These are phyloP conservation scores for Salmacisia buchloeana DNA, from an alignment of 1,284 basidiomycete species.

Conservation along the genomic window DNA sequence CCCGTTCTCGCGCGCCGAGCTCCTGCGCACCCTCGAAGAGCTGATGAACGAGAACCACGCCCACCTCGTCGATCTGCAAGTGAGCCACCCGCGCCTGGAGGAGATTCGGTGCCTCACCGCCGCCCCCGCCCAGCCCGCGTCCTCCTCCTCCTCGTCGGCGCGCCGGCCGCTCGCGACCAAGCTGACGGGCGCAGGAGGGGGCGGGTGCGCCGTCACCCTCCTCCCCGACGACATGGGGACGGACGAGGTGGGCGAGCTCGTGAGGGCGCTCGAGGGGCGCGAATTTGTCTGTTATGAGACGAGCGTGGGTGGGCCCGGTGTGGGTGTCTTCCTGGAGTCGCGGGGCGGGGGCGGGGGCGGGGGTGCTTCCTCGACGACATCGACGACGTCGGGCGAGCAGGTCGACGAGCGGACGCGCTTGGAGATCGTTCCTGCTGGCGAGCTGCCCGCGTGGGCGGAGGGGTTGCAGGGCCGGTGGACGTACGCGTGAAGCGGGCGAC, in stretches of 20 bases:
- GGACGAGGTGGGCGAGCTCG: slow-evolving; percentile 22
- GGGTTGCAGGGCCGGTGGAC: background rate
- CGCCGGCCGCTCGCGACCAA: slow-evolving; percentile 71
- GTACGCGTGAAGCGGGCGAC: background rate
- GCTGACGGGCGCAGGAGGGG: slow-evolving; percentile 96
- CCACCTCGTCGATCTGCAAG: slow-evolving; percentile 80
- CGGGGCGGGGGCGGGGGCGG: slow-evolving; percentile 46
- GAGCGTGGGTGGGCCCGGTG: slow-evolving; percentile 82
- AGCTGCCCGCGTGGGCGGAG: background rate
- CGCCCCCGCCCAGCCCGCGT: no score
- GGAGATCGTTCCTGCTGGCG: background rate
- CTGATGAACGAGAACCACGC: slow-evolving; percentile 78
- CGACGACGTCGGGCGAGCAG: background rate
- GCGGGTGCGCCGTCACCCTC: slow-evolving; percentile 92
- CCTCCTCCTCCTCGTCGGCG: slow-evolving; percentile 16
- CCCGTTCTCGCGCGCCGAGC: background rate
- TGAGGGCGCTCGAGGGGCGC: slow-evolving; percentile 47
- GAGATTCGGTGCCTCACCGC: slow-evolving; percentile 68
- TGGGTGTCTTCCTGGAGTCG: slow-evolving; percentile 85
- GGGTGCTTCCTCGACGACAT: background rate
- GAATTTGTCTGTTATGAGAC: slow-evolving; percentile 84
- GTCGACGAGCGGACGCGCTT: background rate
- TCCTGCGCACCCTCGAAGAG: slow-evolving; percentile 20
- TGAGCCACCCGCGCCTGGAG: slow-evolving; percentile 85
- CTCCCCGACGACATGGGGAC: slow-evolving; percentile 68